These are phyloP conservation scores for Protomyces pachydermus DNA, from an alignment of 1,139 yeast species.

Conservation along the genomic window DNA sequence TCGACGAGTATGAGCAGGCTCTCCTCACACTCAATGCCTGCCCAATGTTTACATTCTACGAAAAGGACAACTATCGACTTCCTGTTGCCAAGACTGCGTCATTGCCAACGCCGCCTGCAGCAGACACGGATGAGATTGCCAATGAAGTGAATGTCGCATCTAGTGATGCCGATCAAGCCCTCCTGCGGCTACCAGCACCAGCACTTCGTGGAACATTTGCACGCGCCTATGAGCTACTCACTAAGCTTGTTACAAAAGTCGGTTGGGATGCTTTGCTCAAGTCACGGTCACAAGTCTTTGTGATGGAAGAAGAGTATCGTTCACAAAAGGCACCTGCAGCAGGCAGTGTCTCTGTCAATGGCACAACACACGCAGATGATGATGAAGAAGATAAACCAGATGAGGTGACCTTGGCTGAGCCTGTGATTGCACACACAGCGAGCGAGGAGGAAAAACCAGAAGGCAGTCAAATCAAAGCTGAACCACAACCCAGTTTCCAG, in stretches of 20 bases:
- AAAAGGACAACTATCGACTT: constrained; percentile 49
- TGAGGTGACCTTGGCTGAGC: constrained; percentile 4
- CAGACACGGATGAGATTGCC: constrained; percentile 48
- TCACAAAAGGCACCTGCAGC: constrained; percentile 39
- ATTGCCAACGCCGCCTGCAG: constrained; percentile 77
- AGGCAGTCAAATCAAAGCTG: constrained; percentile 3
- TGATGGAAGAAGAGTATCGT: constrained; percentile 86
- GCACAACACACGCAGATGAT: background rate
- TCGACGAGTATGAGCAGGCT: constrained; percentile 69
- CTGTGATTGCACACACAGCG: constrained; percentile 5
- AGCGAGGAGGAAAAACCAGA: constrained; percentile 1
- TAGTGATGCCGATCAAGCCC: constrained; percentile 55
- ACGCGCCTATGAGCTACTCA: constrained; percentile 71
- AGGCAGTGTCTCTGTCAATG: constrained; percentile 29
- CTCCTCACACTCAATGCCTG: constrained; percentile 79
- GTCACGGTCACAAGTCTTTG: constrained; percentile 77
- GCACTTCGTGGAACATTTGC: constrained; percentile 73
- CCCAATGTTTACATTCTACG: constrained; percentile 78
- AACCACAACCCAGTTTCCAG: constrained; percentile 44
- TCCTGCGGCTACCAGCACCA: constrained; percentile 69
- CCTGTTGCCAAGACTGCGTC: constrained; percentile 65
- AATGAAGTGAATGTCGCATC: constrained; percentile 35
- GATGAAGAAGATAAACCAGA: background rate
- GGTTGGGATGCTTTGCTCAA: constrained; percentile 90
- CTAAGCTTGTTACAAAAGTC: constrained; percentile 58